Evolutionary conservation across 225 moss, liverwort and hornwort genomes (phyloP).

Genomic region (Antitrichia curtipendula): DNA sequence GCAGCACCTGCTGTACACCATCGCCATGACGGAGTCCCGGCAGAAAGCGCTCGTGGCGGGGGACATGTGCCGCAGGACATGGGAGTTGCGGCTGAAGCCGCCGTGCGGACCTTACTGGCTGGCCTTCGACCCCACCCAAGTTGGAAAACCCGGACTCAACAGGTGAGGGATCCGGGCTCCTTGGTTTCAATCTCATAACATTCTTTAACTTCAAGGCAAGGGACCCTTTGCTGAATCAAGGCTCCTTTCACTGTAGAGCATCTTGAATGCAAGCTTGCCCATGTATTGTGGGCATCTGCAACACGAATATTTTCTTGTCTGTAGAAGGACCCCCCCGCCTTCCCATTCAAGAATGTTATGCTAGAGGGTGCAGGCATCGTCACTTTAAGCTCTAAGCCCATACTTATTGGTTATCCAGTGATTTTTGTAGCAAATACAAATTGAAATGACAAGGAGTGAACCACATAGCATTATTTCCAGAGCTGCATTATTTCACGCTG

Average conservation of each 20-base stretch:
- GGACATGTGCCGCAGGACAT: constrained; percentile 24
- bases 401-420: not conserved
- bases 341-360: not conserved
- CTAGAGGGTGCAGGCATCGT: not conserved
- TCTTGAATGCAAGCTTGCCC: not conserved
- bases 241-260: not conserved
- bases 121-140: constrained; percentile 11
- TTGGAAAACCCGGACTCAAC: constrained; percentile 10
- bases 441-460: not conserved
- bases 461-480: not conserved
- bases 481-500: not conserved
- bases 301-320: not conserved
- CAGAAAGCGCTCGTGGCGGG: constrained; percentile 3
- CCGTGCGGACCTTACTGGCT: constrained; percentile 24
- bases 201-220: not conserved
- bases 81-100: constrained; percentile 27
- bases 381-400: not conserved
- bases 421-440: not conserved
- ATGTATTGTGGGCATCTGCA: not conserved
- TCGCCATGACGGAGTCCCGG: not conserved
- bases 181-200: not conserved
- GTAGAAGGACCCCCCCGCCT: not conserved
- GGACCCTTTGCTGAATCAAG: not conserved
- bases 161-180: not conserved
- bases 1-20: not conserved